phyloP scores from a whole-genome alignment of 225 moss, liverwort and hornwort species.

The Thuidium tamariscinum region DNA sequence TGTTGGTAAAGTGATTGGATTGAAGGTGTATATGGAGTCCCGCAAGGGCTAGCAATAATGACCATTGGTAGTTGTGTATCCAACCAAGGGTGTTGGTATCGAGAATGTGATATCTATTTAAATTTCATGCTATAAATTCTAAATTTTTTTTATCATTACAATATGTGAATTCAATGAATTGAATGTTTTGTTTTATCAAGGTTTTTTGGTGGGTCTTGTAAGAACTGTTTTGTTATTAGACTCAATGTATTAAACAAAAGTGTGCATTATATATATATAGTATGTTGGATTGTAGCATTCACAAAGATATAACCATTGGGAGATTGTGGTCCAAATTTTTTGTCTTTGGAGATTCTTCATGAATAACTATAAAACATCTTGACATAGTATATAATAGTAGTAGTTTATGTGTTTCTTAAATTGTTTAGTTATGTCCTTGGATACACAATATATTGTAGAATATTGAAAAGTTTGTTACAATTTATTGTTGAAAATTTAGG shows the following conservation, averaged over 20 bases:
- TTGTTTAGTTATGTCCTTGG: background rate
- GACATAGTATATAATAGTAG: accelerated
- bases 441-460: accelerated
- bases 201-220: background rate
- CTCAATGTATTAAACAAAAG: background rate
- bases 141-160: accelerated
- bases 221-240: background rate
- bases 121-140: accelerated
- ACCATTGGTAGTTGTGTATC: background rate
- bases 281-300: accelerated
- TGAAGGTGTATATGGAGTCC: background rate
- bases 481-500: too few relatives aligned
- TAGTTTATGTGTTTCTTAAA: accelerated
- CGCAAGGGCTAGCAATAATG: accelerated
- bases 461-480: too few relatives aligned
- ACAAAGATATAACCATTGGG: background rate
- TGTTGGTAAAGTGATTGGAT: background rate
- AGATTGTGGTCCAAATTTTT: accelerated
- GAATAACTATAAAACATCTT: background rate
- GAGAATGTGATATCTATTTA: background rate
- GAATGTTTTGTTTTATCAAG: background rate
- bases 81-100: accelerated
- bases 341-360: background rate
- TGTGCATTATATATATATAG: background rate
- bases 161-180: background rate